Evolutionary conservation across 2,329 filamentous ascomycete genomes (phyloP).

Genomic region (Purpureocillium lavendulum): DNA sequence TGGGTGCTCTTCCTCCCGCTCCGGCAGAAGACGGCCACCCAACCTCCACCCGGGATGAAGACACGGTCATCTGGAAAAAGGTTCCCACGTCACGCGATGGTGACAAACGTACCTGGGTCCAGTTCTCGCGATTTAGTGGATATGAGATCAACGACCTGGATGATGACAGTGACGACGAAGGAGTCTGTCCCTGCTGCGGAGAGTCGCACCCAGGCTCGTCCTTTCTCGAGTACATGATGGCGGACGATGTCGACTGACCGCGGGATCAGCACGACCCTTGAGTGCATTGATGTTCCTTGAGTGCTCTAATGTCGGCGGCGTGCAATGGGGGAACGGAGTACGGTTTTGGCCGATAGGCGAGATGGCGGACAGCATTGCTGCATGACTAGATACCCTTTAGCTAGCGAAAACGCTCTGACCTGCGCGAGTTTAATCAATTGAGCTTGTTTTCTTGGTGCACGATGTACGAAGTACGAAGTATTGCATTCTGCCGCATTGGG

Average conservation of each 20-base stretch:
- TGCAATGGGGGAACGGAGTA: no score
- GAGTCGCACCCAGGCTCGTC: slow-evolving; percentile 27
- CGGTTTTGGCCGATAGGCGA: no score
- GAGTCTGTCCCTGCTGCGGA: slow-evolving; percentile 30
- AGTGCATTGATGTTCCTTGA: slow-evolving; percentile 1
- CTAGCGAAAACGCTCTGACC: slow-evolving; percentile 1
- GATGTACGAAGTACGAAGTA: no score
- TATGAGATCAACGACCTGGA: slow-evolving; percentile 25
- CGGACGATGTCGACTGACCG: slow-evolving; percentile 13
- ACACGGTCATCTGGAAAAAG: slow-evolving; percentile 42
- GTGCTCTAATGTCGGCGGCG: no score
- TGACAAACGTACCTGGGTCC: slow-evolving; percentile 35
- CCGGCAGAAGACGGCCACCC: slow-evolving; percentile 36
- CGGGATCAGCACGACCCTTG: not conserved
- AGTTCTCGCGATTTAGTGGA: slow-evolving; percentile 34
- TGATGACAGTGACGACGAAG: slow-evolving; percentile 25
- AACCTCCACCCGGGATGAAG: slow-evolving; percentile 28
- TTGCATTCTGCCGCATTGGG: no score
- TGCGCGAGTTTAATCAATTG: not conserved
- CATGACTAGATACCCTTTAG: slow-evolving; percentile 7
- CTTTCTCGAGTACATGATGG: slow-evolving; percentile 21
- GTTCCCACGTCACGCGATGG: slow-evolving; percentile 33
- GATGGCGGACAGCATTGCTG: not conserved
- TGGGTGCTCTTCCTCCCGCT: slow-evolving; percentile 27
- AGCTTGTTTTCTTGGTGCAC: not conserved